Conservation (phyloP, 768 basidiomycete genomes). For the Auriculariales sp. region DNA sequence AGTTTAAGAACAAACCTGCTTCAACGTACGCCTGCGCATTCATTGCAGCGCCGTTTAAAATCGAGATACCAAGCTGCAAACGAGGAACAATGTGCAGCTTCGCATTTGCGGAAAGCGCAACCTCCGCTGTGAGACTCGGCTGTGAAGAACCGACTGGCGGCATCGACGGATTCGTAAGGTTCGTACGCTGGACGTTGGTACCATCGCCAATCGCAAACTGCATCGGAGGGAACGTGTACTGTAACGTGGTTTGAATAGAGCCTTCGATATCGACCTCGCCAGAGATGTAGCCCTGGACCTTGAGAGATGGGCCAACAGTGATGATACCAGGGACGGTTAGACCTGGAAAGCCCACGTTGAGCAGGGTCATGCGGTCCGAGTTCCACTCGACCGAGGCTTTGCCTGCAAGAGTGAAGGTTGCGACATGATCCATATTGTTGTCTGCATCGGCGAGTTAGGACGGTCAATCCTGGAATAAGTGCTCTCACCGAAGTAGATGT, state of each 20-base stretch:
- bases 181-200: not conserved
- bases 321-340: not conserved
- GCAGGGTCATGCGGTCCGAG: not conserved
- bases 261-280: not conserved
- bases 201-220: not conserved
- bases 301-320: not conserved
- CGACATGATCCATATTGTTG: not conserved
- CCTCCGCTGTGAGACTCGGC: not conserved
- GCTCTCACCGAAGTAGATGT: not conserved
- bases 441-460: not conserved
- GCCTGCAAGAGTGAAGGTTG: constrained; percentile 3
- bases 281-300: not conserved
- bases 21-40: not conserved
- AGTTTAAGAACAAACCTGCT: not conserved
- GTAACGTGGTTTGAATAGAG: not conserved
- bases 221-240: not conserved
- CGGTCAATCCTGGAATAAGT: not conserved
- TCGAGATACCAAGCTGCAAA: not conserved
- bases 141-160: not conserved
- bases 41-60: not conserved
- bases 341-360: constrained; percentile 4
- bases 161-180: not conserved
- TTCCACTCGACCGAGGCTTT: not conserved
- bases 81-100: not conserved
- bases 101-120: not conserved